Percentiles rank a stretch among this genome's conserved stretches.
Conservation (phyloP, 371 early-diverging fungal species). For the Mucor sp. region DNA sequence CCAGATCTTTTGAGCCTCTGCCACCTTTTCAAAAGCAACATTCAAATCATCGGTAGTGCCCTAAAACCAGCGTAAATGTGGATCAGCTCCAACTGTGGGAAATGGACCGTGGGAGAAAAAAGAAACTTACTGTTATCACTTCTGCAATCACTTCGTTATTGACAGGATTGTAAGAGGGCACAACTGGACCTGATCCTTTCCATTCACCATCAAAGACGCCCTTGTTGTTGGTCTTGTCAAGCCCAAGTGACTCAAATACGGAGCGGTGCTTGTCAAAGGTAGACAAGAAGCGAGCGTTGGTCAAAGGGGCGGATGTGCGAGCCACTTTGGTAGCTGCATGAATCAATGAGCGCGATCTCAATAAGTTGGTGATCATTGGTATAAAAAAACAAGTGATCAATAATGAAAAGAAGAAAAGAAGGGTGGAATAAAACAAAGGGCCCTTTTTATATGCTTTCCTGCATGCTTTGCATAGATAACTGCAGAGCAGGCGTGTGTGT, state of each 20-base stretch:
- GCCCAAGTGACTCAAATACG: conserved; percentile 71
- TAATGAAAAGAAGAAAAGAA: background rate
- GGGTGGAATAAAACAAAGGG: background rate
- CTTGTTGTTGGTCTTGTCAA: conserved; percentile 67
- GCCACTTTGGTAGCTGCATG: background rate
- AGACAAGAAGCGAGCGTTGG: conserved; percentile 29
- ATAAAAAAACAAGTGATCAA: background rate
- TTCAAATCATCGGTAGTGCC: conserved; percentile 48
- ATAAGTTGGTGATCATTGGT: conserved; percentile 10
- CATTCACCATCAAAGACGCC: conserved; percentile 93
- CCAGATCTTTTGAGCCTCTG: conserved; percentile 71
- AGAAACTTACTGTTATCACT: conserved; percentile 67
- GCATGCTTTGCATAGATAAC: background rate
- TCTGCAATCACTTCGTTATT: conserved; percentile 86
- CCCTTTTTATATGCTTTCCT: background rate
- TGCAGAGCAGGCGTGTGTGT: background rate
- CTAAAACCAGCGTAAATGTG: conserved; percentile 13
- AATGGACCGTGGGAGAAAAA: conserved; percentile 13
- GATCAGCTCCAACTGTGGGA: conserved; percentile 1
- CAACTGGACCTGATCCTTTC: conserved; percentile 78
- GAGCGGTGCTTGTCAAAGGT: conserved; percentile 46
- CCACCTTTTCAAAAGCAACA: conserved; percentile 58
- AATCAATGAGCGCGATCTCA: conserved; percentile 5
- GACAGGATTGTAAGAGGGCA: conserved; percentile 84
- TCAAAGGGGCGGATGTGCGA: background rate